Evolutionary conservation across 352 stramenopile species (phyloP), one percentile per base, ranked within the genome.

Genomic region (Aphanomyces euteiches): DNA sequence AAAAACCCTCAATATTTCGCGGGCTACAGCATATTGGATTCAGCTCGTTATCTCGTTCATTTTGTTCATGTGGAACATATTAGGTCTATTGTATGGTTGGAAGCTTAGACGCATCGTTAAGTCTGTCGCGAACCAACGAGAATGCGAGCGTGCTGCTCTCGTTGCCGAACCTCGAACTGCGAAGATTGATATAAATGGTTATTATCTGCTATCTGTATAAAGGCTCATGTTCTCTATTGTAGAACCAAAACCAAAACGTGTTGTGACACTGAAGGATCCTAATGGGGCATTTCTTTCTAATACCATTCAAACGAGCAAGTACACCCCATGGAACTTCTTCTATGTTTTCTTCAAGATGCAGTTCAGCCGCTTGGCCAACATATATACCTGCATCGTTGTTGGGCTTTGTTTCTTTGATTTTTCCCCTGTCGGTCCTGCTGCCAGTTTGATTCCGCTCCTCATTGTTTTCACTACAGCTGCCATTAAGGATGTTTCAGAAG

Each of bases 341-440:
- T 93, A 93, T 66, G 83, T 95, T 34, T 95, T 95, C 38, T 74
- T 96, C 50, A 92, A 93, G 77, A 92, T 95, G 82, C 89, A 96
- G 74, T 96, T 96, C 74, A 94, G 85, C 67, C 85, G 89, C 56
- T 77, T 96, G 15, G 89, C 89, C 17, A 96, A 96, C 63, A 73
- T 95, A 38, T 96, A 95, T 76, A 95, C 88, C 65, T 93, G 85
- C 8, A 93, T 96, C 43, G 84, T 96, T 37, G 87, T 95, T 38
- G 84, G 80, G 66, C 69, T 96, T n/a, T 96, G 89, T 73, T 96
- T 95, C 61, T 96, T 95, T 73, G 78, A 79, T 66, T 94, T 95
- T 66, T 95, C 87, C 37, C 88, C 89, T 1, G 87, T 96, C 40
- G 90, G 81, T 47, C 89, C 89, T 5, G 79, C 90, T 12, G 84